phyloP scores from a whole-genome alignment of 345 rosid species.

The Corchorus capsularis region DNA sequence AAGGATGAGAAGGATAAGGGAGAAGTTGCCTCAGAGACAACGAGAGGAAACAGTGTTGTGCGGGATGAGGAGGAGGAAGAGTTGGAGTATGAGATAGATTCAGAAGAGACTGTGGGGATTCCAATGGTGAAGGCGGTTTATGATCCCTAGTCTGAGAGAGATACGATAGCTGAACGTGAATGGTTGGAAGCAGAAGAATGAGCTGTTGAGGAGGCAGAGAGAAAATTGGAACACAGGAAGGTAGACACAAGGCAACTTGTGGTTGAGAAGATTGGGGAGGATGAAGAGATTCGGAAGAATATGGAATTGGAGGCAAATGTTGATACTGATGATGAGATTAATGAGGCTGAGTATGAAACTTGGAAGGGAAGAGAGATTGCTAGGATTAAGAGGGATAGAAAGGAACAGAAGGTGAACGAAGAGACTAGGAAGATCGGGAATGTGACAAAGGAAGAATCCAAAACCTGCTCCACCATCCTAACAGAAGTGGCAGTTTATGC shows the following conservation, averaged over 20 bases:
- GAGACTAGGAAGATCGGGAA: constrained; percentile 69
- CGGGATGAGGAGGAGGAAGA: constrained; percentile 69
- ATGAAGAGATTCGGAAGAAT: constrained; percentile 61
- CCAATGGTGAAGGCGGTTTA: constrained; percentile 67
- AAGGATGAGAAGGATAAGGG: constrained; percentile 56
- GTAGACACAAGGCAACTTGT: constrained; percentile 63
- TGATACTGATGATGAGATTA: constrained; percentile 76
- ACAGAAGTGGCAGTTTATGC: constrained; percentile 79
- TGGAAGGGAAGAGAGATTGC: constrained; percentile 88
- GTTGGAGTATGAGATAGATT: constrained; percentile 78
- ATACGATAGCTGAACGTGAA: constrained; percentile 71
- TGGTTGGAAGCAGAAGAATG: constrained; percentile 62
- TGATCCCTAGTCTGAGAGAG: constrained; percentile 71
- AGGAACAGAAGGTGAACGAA: constrained; percentile 64
- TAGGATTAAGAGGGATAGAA: constrained; percentile 73
- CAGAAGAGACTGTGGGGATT: constrained; percentile 56
- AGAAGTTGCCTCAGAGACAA: constrained; percentile 50
- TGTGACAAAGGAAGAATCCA: constrained; percentile 83
- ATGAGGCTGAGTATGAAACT: constrained; percentile 74
- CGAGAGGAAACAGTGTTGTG: constrained; percentile 54
- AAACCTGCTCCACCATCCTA: constrained; percentile 54
- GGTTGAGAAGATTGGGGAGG: constrained; percentile 72
- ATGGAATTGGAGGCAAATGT: constrained; percentile 61
- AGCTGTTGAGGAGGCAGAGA: constrained; percentile 62
- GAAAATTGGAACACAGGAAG: constrained; percentile 58